Percentiles rank a stretch among this genome's conserved stretches.
Evolutionary conservation across 106 monocot species (phyloP).

Genomic region (Allium sativum): DNA sequence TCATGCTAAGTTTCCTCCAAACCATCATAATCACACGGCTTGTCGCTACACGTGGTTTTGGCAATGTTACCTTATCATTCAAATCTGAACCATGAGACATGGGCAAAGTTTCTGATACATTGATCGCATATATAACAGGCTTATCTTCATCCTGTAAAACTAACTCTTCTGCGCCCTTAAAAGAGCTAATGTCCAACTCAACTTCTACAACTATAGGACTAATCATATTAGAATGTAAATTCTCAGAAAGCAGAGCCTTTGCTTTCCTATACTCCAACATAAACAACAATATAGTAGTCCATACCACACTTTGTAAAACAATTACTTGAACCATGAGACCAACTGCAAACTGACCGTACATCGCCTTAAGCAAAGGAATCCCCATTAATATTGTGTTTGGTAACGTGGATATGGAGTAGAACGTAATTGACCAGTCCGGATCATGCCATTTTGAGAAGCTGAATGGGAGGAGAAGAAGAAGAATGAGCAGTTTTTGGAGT

Average conservation of each 20-base stretch:
- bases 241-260: not conserved
- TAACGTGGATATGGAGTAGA: slow-evolving; percentile 47
- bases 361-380: slow-evolving; percentile 38
- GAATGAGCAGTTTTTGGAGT: slow-evolving; percentile 32
- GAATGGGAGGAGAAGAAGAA: slow-evolving; percentile 26
- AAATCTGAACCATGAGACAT: slow-evolving; percentile 11
- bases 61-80: slow-evolving; percentile 1
- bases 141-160: slow-evolving; percentile 12
- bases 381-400: slow-evolving; percentile 61
- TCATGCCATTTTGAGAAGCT: slow-evolving; percentile 6
- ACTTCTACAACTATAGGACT: not conserved
- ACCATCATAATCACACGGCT: slow-evolving; percentile 19
- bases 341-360: slow-evolving; percentile 42
- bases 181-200: not conserved
- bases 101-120: slow-evolving; percentile 8
- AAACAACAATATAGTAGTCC: slow-evolving; percentile 49
- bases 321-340: slow-evolving; percentile 47
- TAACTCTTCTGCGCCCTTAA: slow-evolving; percentile 5
- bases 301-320: slow-evolving; percentile 38
- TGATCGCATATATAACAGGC: not conserved
- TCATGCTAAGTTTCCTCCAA: slow-evolving; percentile 33
- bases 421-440: slow-evolving; percentile 46
- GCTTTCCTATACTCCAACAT: slow-evolving; percentile 48
- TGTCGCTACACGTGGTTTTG: not conserved
- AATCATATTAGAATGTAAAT: too few relatives aligned